These are phyloP conservation scores for Rhizoclosmatium globosum DNA, from an alignment of 192 early-diverging fungal genomes.

Conservation along the genomic window DNA sequence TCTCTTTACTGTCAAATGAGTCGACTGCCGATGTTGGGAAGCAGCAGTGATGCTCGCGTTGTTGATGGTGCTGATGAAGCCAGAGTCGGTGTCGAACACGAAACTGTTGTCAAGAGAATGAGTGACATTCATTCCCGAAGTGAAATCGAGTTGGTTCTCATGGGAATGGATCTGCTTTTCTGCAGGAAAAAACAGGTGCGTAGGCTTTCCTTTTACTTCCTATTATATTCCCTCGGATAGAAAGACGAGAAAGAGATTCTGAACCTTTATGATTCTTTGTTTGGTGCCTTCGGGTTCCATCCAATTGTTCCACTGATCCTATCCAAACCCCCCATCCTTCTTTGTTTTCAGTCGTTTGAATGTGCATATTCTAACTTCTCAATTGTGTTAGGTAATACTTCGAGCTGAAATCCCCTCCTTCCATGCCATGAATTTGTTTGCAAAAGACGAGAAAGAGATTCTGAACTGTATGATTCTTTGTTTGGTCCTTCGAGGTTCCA, in stretches of 20 bases:
- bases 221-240: neutral
- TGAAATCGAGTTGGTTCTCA: slow-evolving; percentile 82
- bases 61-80: slow-evolving; percentile 52
- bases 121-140: slow-evolving; percentile 52
- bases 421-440: no score
- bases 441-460: neutral
- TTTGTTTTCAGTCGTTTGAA: no score
- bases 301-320: slow-evolving; percentile 30
- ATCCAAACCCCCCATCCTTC: neutral
- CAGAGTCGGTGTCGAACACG: slow-evolving; percentile 44
- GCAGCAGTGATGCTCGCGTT: slow-evolving; percentile 48
- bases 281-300: slow-evolving; percentile 9
- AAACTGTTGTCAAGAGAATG: slow-evolving; percentile 16
- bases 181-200: slow-evolving; percentile 69
- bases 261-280: slow-evolving; percentile 11
- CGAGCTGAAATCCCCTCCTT: no score
- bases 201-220: slow-evolving; percentile 15
- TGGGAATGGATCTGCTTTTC: slow-evolving; percentile 88
- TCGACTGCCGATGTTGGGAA: slow-evolving; percentile 60
- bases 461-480: slow-evolving; percentile 2
- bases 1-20: slow-evolving; percentile 84
- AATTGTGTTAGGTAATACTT: no score
- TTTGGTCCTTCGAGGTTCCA: slow-evolving; percentile 4
- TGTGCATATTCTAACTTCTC: no score
- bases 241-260: slow-evolving; percentile 1